Base-by-base conservation (phyloP, 2,329 filamentous ascomycete genomes). In the Polytolypa hystricis region DNA sequence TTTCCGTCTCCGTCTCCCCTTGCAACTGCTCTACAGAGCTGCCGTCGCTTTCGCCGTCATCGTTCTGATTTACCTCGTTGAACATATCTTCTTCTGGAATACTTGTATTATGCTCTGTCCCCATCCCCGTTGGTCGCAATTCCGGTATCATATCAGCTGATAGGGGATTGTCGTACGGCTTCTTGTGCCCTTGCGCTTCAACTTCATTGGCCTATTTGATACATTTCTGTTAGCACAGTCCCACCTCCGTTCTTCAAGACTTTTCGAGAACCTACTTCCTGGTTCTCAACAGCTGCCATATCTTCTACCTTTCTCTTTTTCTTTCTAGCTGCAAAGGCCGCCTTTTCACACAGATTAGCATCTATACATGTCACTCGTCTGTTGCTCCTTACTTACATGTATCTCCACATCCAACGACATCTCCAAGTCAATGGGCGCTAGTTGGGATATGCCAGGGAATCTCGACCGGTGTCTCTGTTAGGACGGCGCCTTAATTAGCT, bases 331-430 rank as follows among this genome's bases (percentile, higher is more conserved):
- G 23, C 4, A 20, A 27, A 25, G 4, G 26, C 33, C 33, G 28
- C 20, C 30, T 29, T 35, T 15, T 4, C 17, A 14, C 12, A 2
- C 17, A 14, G 17, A 14, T 18, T 20, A 9, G 28, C 25, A 35
- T 25, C 17, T 3, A 36, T 5, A 3, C 33, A 17, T 23, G 6
- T 14, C 12, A 25, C 5, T 11, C 18, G n/a, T n/a, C 15, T 5
- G 5, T 12, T 18, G 21, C 16, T 10, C 28, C 18, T 8, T 16
- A 36, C 16, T 4, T 40, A 42, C 37, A 27, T 42, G 37, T 30
- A 38, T 37, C 20, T 42, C 40, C 21, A 42, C 33, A 42, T 44
- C 37, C 21, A 44, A 25, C 9, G 40, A 32, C 41, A 43, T 43
- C 29, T 43, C 41, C 17, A 38, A 41, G 16, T 41, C 41, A 11